phyloP scores from a whole-genome alignment of 2,329 filamentous ascomycete species.

The Penicillium expansum region DNA sequence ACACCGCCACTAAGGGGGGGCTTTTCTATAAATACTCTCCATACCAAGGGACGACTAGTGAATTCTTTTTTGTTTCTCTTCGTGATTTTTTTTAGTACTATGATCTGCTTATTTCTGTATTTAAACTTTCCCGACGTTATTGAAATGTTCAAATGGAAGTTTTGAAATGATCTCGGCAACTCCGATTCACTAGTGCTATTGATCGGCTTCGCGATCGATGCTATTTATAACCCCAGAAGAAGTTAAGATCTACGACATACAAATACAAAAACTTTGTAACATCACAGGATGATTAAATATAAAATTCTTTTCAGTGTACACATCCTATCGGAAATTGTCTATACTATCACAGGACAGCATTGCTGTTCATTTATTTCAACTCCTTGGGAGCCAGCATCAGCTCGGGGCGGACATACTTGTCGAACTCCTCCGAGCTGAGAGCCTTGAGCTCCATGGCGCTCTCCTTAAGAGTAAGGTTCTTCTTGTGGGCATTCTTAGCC shows the following conservation, averaged over 20 bases:
- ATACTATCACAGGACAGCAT: slow-evolving; percentile 18
- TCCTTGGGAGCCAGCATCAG: slow-evolving; percentile 87
- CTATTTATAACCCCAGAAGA: slow-evolving; percentile 12
- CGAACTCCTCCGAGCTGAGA: slow-evolving; percentile 84
- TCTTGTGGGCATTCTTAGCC: slow-evolving; percentile 98
- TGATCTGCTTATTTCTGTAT: not conserved
- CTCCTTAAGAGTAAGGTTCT: slow-evolving; percentile 89
- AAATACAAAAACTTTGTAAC: not conserved
- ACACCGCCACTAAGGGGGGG: slow-evolving; percentile 17
- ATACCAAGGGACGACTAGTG: slow-evolving; percentile 5
- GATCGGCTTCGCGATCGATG: not conserved
- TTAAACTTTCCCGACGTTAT: not conserved
- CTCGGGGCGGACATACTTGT: slow-evolving; percentile 84
- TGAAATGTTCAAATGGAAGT: not conserved
- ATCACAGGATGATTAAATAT: slow-evolving; percentile 6
- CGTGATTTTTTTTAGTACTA: not conserved
- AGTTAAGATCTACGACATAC: not conserved
- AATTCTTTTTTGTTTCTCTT: not conserved
- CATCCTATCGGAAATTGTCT: slow-evolving; percentile 18
- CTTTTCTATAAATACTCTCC: slow-evolving; percentile 18
- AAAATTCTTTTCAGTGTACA: slow-evolving; percentile 23
- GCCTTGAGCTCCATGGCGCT: slow-evolving; percentile 91
- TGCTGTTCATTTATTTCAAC: slow-evolving; percentile 49
- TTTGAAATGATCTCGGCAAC: not conserved
- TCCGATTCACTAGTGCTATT: not conserved